phyloP scores from a whole-genome alignment of 1,284 basidiomycete species.

The Cutaneotrichosporon cavernicola region DNA sequence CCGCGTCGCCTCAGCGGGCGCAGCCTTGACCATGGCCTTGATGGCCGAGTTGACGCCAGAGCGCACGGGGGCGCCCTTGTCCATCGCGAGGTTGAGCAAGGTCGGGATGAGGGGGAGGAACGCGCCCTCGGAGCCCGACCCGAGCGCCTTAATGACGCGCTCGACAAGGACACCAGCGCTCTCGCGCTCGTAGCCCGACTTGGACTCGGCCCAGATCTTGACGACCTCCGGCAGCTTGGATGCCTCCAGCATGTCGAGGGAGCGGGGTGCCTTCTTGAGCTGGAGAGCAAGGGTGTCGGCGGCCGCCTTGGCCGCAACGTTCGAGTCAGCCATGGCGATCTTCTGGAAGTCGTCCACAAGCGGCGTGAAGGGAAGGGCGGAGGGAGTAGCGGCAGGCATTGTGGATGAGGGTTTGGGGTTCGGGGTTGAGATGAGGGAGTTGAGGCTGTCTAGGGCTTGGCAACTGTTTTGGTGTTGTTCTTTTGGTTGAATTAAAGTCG shows the following conservation, averaged over 20 bases:
- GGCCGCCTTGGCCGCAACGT: constrained; percentile 50
- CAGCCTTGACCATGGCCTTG: constrained; percentile 78
- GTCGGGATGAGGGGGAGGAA: constrained; percentile 74
- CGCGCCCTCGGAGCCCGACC: constrained; percentile 75
- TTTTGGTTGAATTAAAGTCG: neutral
- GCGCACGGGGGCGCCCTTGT: constrained; percentile 92
- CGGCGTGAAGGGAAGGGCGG: constrained; percentile 44
- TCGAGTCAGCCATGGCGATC: constrained; percentile 45
- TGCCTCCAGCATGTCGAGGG: constrained; percentile 44
- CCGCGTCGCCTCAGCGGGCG: constrained; percentile 78
- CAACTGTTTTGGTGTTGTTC: neutral
- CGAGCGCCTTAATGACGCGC: constrained; percentile 69
- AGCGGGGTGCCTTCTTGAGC: constrained; percentile 44
- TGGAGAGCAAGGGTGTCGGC: constrained; percentile 48
- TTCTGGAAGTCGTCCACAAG: constrained; percentile 39
- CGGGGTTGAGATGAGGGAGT: neutral
- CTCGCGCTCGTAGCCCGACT: constrained; percentile 89
- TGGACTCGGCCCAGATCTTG: constrained; percentile 73
- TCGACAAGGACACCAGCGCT: constrained; percentile 82
- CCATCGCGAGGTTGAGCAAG: constrained; percentile 83
- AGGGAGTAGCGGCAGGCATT: constrained; percentile 31
- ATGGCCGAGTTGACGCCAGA: constrained; percentile 76
- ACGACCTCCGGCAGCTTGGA: constrained; percentile 62
- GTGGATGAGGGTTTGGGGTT: neutral
- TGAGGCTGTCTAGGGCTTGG: neutral